phyloP scores from a whole-genome alignment of 2,329 filamentous ascomycete genomes.

The Zelopaecilomyces penicillatus region DNA sequence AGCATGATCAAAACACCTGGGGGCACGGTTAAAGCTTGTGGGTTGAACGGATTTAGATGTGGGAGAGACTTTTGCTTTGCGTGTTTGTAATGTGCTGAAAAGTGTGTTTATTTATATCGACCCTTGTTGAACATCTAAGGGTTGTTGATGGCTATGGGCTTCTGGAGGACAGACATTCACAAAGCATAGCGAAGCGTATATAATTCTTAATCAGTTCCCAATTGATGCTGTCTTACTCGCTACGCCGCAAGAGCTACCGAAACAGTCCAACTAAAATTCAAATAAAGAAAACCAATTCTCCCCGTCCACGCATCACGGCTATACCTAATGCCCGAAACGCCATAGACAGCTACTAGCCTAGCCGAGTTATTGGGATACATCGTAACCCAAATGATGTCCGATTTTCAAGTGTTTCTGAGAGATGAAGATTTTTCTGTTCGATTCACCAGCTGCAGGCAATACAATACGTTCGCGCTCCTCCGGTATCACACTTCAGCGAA shows the following conservation, averaged over 20 bases:
- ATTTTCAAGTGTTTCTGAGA: too few species aligned
- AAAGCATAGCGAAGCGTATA: background rate
- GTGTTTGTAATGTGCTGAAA: conserved; percentile 30
- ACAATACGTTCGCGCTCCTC: too few species aligned
- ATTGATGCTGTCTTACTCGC: conserved; percentile 17
- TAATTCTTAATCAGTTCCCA: too few species aligned
- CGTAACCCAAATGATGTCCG: background rate
- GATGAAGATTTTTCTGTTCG: too few species aligned
- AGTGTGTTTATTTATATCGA: background rate
- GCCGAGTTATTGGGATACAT: background rate
- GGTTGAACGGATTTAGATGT: conserved; percentile 47
- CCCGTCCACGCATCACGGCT: conserved; percentile 4
- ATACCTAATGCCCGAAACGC: conserved; percentile 9
- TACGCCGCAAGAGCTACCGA: conserved; percentile 17
- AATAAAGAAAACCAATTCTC: too few species aligned
- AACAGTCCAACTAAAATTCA: background rate
- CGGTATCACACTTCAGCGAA: too few species aligned
- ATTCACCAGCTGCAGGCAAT: too few species aligned
- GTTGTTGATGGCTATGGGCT: conserved; percentile 1
- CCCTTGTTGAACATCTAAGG: background rate
- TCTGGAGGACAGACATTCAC: background rate
- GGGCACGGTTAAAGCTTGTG: conserved; percentile 43
- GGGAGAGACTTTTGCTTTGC: conserved; percentile 52
- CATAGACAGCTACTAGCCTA: conserved; percentile 6
- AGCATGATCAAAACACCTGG: conserved; percentile 37